Conservation (phyloP, 169 alveolate species). For the Cryptosporidium andersoni region DNA sequence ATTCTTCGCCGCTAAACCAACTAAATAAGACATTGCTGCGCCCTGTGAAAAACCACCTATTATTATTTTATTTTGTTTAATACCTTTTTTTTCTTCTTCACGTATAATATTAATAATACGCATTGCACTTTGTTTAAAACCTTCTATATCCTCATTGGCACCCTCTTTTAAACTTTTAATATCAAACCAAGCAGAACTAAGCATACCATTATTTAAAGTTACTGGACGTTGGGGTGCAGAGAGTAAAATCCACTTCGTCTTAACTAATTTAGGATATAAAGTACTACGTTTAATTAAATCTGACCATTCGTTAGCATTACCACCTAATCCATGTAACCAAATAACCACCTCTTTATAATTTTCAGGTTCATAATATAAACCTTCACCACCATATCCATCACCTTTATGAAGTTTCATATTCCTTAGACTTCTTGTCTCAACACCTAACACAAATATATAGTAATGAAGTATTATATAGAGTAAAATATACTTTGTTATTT, state of each 20-base stretch:
- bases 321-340: conserved; percentile 56
- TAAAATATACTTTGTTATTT: too few relatives aligned
- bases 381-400: conserved; percentile 32
- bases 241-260: conserved; percentile 58
- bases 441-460: too few relatives aligned
- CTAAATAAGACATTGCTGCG: conserved; percentile 25
- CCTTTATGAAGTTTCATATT: conserved; percentile 15
- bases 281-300: not conserved
- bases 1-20: conserved; percentile 23
- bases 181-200: conserved; percentile 66
- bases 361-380: conserved; percentile 22
- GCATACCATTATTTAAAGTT: conserved; percentile 22
- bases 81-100: conserved; percentile 13
- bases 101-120: conserved; percentile 31
- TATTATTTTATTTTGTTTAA: conserved; percentile 9
- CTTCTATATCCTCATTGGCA: conserved; percentile 31
- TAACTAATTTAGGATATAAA: conserved; percentile 4
- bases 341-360: conserved; percentile 13
- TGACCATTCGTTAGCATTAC: conserved; percentile 58
- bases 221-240: conserved; percentile 22
- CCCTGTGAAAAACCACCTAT: conserved; percentile 65
- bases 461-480: too few relatives aligned
- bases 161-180: conserved; percentile 10
- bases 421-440: not conserved
- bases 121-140: conserved; percentile 51